These are phyloP conservation scores for Vinca minor DNA, from an alignment of 257 asterid species.

Conservation along the genomic window DNA sequence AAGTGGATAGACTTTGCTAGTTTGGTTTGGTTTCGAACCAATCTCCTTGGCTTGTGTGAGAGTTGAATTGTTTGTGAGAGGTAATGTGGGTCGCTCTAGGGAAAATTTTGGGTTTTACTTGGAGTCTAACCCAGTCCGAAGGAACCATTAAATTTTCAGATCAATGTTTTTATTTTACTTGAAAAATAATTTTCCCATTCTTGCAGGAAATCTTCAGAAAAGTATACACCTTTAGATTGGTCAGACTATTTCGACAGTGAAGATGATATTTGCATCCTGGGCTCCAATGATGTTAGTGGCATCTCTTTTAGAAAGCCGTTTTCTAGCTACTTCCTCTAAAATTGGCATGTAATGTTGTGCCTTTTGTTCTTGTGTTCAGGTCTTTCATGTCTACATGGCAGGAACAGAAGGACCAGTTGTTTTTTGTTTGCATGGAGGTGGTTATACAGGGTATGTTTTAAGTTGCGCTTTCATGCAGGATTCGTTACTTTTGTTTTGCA, in stretches of 20 bases:
- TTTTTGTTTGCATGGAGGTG: conserved; percentile 96
- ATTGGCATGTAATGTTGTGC: conserved; percentile 10
- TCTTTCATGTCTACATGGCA: conserved; percentile 72
- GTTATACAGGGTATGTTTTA: conserved; percentile 74
- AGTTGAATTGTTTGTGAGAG: too few species aligned
- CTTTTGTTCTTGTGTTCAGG: conserved; percentile 43
- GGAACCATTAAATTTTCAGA: too few species aligned
- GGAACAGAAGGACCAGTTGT: conserved; percentile 88
- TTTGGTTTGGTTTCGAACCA: too few species aligned
- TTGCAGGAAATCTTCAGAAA: conserved; percentile 61
- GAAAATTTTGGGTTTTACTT: too few species aligned
- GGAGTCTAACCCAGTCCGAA: too few species aligned
- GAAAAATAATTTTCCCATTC: not conserved
- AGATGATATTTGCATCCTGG: conserved; percentile 67
- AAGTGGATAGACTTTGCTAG: too few species aligned
- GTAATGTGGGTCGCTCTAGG: too few species aligned
- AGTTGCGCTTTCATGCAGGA: conserved; percentile 6
- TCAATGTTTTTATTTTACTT: not conserved
- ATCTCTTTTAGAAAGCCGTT: conserved; percentile 14
- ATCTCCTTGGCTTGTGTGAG: too few species aligned
- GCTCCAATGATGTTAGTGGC: conserved; percentile 61
- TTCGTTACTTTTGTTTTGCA: not conserved
- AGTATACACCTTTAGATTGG: conserved; percentile 80
- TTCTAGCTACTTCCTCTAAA: conserved; percentile 10
- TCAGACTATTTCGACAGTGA: conserved; percentile 63